These are phyloP conservation scores for Malus fusca DNA, from an alignment of 306 rosid genomes.

Conservation along the genomic window DNA sequence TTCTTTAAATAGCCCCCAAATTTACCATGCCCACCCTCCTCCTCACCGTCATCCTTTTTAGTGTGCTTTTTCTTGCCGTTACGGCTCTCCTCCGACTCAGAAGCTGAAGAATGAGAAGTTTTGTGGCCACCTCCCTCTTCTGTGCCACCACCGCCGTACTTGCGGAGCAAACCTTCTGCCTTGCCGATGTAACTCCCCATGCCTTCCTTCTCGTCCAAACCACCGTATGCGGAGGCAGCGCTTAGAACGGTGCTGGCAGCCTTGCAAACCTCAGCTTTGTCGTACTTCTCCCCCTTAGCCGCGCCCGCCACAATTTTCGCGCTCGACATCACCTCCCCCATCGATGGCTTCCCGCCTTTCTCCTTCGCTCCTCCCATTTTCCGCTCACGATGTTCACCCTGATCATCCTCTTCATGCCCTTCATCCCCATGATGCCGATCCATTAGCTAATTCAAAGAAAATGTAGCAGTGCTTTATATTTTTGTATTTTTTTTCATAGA, in stretches of 20 bases:
- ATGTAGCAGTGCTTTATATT: not conserved
- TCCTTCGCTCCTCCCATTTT: not conserved
- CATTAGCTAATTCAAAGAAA: not conserved
- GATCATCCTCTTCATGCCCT: not conserved
- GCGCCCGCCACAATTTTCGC: slow-evolving; percentile 46
- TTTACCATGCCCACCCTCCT: slow-evolving; percentile 8
- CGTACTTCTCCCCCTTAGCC: slow-evolving; percentile 31
- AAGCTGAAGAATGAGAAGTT: not conserved
- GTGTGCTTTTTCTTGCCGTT: not conserved
- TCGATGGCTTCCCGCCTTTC: slow-evolving; percentile 6
- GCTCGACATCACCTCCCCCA: slow-evolving; percentile 27
- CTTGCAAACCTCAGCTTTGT: slow-evolving; percentile 36
- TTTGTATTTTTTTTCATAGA: not conserved
- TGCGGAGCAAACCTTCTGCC: slow-evolving; percentile 38
- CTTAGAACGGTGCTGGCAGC: slow-evolving; percentile 48
- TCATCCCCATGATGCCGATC: not conserved
- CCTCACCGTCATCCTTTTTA: not conserved
- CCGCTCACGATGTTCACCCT: not conserved
- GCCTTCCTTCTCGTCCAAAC: slow-evolving; percentile 36
- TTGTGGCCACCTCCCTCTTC: not conserved
- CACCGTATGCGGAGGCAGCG: slow-evolving; percentile 31
- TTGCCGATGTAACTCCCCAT: slow-evolving; percentile 28
- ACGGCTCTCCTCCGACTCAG: not conserved
- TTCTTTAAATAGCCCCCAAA: slow-evolving; percentile 22
- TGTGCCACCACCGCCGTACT: slow-evolving; percentile 7